phyloP scores from a whole-genome alignment of 208 protist species.

The Trypanosoma caninum region DNA sequence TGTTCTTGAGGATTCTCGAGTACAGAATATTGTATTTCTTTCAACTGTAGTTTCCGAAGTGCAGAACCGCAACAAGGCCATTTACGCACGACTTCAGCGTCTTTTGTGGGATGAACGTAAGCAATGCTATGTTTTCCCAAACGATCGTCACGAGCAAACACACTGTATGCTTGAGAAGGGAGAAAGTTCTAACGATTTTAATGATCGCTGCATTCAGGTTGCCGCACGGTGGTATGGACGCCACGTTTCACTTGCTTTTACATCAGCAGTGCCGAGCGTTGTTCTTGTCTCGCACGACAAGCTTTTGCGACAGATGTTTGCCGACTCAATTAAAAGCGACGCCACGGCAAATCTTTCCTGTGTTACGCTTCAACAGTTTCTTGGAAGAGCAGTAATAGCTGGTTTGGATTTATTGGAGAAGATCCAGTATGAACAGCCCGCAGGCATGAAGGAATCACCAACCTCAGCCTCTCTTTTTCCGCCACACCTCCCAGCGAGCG shows the following conservation, averaged over 20 bases:
- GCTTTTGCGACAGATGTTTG: conserved; percentile 36
- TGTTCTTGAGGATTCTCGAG: conserved; percentile 65
- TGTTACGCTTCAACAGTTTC: conserved; percentile 56
- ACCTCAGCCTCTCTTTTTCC: conserved; percentile 48
- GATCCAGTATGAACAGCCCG: conserved; percentile 66
- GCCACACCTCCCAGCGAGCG: conserved; percentile 37
- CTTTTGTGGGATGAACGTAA: conserved; percentile 64
- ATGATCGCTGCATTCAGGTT: conserved; percentile 86
- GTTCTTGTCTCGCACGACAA: conserved; percentile 74
- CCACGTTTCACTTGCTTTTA: conserved; percentile 53
- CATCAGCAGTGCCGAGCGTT: conserved; percentile 25
- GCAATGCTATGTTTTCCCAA: conserved; percentile 89
- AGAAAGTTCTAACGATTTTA: conserved; percentile 87
- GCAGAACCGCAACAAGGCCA: conserved; percentile 83
- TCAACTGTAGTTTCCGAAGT: conserved; percentile 90
- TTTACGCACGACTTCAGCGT: conserved; percentile 84
- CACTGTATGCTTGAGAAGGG: conserved; percentile 56
- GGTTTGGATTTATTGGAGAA: conserved; percentile 83
- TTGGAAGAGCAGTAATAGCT: conserved; percentile 34
- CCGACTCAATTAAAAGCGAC: conserved; percentile 18
- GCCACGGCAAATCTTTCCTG: conserved; percentile 53
- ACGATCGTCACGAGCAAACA: conserved; percentile 90
- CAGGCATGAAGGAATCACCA: conserved; percentile 63
- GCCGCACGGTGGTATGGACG: conserved; percentile 85
- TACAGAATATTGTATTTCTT: conserved; percentile 87